phyloP scores from a whole-genome alignment of 169 alveolate species.

The Eimeria falciformis region DNA sequence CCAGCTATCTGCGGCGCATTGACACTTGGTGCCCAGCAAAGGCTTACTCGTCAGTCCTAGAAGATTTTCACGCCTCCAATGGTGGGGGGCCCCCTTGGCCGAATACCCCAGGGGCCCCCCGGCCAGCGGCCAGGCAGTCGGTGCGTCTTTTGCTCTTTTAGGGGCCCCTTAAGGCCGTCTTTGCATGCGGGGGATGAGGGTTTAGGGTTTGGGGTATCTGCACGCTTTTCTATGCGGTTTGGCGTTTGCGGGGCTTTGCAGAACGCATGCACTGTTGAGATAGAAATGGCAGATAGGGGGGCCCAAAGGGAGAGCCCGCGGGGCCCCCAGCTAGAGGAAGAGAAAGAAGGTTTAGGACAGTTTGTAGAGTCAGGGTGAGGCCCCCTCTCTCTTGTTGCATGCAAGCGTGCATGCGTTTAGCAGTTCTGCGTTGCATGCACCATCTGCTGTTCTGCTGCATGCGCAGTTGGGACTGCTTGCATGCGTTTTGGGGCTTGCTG shows the following conservation, averaged over 20 bases:
- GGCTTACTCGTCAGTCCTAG: slow-evolving; percentile 1
- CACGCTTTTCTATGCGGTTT: not conserved
- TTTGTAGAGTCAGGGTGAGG: slow-evolving; percentile 33
- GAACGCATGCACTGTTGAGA: not conserved
- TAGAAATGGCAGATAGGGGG: not conserved
- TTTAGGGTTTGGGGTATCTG: slow-evolving; percentile 15
- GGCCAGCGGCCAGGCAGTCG: not conserved
- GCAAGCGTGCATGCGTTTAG: slow-evolving; percentile 27
- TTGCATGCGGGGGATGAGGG: not conserved
- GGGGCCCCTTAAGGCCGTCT: not conserved
- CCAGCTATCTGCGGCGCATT: slow-evolving; percentile 25
- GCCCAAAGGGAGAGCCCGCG: not conserved
- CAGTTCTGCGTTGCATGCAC: not conserved
- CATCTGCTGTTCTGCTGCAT: not conserved
- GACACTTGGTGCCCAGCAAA: slow-evolving; percentile 49
- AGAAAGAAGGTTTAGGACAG: not conserved
- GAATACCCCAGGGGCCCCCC: not conserved
- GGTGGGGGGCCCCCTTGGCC: not conserved
- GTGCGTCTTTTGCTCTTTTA: not conserved
- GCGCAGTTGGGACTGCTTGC: not conserved
- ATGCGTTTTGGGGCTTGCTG: slow-evolving; percentile 27
- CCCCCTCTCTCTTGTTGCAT: not conserved
- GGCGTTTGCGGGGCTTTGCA: not conserved
- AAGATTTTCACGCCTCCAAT: not conserved
- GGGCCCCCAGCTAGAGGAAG: not conserved